Conservation (phyloP, 352 stramenopile genomes). For the Phytophthora aleatoria region DNA sequence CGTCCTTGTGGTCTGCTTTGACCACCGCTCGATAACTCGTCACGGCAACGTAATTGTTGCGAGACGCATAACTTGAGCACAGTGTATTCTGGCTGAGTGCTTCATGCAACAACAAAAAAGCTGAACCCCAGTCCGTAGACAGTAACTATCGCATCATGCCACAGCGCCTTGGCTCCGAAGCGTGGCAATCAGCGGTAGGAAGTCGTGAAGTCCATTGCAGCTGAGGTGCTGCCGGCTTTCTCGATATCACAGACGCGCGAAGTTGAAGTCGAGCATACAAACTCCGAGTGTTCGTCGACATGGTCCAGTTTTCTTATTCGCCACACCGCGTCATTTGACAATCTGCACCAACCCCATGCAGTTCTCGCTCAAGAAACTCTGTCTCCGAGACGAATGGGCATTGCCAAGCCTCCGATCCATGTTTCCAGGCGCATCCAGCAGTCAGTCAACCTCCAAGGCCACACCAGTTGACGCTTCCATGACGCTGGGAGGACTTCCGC, state of each 20-base stretch:
- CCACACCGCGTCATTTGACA: background rate
- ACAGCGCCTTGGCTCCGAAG: background rate
- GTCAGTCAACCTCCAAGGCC: slow-evolving; percentile 1
- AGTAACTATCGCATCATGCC: no score
- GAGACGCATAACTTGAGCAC: no score
- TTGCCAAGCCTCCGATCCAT: slow-evolving; percentile 28
- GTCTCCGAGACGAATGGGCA: slow-evolving; percentile 11
- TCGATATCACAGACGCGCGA: slow-evolving; percentile 32
- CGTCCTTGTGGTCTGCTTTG: no score
- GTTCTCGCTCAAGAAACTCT: slow-evolving; percentile 24
- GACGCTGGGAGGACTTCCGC: slow-evolving; percentile 30
- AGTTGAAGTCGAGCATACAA: slow-evolving; percentile 30
- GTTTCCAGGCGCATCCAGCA: slow-evolving; percentile 14
- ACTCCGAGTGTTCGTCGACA: slow-evolving; percentile 25
- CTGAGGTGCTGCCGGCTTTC: slow-evolving; percentile 22
- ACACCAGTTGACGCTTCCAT: slow-evolving; percentile 26
- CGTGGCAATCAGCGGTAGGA: background rate
- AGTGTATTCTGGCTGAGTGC: no score
- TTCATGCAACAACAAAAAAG: no score
- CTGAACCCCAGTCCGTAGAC: no score
- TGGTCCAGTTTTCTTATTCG: slow-evolving; percentile 27
- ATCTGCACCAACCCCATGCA: slow-evolving; percentile 14
- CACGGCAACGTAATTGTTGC: no score
- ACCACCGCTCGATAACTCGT: no score
- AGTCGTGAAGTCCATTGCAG: background rate